Conservation (phyloP, 148 eudicot species). For the Hydrangea macrophylla region DNA sequence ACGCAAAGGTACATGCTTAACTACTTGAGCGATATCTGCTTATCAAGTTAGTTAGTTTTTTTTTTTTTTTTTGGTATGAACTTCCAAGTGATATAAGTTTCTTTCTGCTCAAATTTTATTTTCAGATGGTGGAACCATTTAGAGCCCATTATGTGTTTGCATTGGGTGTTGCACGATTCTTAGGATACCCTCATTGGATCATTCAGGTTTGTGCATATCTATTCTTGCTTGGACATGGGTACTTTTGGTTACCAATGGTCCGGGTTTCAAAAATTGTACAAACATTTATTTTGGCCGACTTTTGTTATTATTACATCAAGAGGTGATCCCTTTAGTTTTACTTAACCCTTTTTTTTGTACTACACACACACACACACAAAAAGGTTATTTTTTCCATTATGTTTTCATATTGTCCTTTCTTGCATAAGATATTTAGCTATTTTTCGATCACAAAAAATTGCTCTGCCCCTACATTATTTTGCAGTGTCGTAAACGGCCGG, state of each 20-base stretch:
- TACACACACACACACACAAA: too few species aligned
- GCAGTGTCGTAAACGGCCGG: conserved; percentile 49
- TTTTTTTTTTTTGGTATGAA: too few species aligned
- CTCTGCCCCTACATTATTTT: not conserved
- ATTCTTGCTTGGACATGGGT: conserved; percentile 43
- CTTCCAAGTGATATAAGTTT: not conserved
- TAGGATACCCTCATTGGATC: too few species aligned
- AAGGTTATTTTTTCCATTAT: too few species aligned
- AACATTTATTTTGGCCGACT: conserved; percentile 72
- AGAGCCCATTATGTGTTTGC: conserved; percentile 81
- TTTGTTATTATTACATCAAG: conserved; percentile 66
- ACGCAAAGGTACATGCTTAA: conserved; percentile 46
- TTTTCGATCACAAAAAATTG: not conserved
- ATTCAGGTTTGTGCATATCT: too few species aligned
- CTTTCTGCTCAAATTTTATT: not conserved
- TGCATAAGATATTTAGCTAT: not conserved
- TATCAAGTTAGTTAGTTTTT: not conserved
- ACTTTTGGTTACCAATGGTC: conserved; percentile 47
- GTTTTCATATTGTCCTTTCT: not conserved
- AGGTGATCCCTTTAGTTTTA: too few species aligned
- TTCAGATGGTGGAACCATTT: conserved; percentile 75
- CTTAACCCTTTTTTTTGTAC: not conserved
- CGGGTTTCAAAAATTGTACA: conserved; percentile 55
- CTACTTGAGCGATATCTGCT: not conserved
- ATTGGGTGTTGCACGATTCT: conserved; percentile 37